Evolutionary conservation across 495 filamentous ascomycete species (phyloP).

Genomic region (Podospora tetraspora): DNA sequence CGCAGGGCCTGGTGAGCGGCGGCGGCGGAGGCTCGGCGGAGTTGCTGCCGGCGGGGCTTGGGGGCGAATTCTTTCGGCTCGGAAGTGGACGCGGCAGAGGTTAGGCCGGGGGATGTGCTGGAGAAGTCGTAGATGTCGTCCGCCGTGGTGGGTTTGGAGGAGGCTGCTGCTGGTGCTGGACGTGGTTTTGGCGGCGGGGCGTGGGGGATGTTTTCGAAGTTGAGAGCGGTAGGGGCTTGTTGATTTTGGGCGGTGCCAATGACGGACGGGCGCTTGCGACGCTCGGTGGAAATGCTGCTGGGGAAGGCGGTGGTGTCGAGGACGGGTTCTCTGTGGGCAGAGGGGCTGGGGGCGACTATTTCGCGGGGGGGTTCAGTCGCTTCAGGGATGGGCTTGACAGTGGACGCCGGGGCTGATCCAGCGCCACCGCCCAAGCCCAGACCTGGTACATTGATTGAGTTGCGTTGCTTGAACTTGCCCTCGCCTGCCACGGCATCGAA

Average conservation of each 20-base stretch:
- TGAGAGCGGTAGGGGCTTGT: neutral
- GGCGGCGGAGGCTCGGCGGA: slow-evolving; percentile 9
- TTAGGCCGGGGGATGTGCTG: slow-evolving; percentile 22
- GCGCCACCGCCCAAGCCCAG: neutral
- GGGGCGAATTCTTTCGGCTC: neutral
- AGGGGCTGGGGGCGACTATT: neutral
- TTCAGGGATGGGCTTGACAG: slow-evolving; percentile 10
- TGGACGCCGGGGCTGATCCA: slow-evolving; percentile 15
- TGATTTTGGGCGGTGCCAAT: neutral
- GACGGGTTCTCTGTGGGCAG: slow-evolving; percentile 18
- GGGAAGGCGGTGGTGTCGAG: slow-evolving; percentile 27
- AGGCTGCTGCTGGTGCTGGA: neutral
- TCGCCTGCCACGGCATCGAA: slow-evolving; percentile 63
- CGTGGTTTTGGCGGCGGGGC: neutral
- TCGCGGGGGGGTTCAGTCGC: neutral
- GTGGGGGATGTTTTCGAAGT: neutral
- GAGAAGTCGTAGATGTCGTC: slow-evolving; percentile 37
- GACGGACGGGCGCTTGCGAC: neutral
- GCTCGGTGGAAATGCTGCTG: neutral
- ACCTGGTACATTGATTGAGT: slow-evolving; percentile 3
- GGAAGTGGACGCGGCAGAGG: neutral
- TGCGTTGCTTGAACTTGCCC: slow-evolving; percentile 39
- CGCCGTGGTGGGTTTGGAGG: neutral
- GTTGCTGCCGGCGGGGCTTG: slow-evolving; percentile 3
- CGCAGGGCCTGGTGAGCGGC: slow-evolving; percentile 9